Percentiles rank a stretch among this genome's conserved stretches.
Evolutionary conservation across 306 rosid genomes (phyloP).

Genomic region (Lithocarpus polystachyus): DNA sequence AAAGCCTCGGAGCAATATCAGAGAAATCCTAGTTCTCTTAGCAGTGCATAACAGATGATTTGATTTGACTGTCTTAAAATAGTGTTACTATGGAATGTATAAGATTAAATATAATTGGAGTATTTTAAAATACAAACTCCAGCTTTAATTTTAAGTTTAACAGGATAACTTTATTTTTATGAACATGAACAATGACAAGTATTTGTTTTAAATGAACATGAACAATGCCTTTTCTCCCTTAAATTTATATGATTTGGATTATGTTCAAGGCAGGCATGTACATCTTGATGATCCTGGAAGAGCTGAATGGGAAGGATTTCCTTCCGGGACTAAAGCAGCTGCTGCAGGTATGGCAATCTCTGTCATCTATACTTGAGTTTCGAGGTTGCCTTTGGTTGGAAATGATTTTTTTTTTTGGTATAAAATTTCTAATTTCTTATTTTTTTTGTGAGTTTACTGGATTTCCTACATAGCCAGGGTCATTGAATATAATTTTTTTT

Average conservation of each 20-base stretch:
- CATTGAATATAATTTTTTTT: neutral
- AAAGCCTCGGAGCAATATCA: too few relatives aligned
- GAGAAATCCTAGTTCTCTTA: too few relatives aligned
- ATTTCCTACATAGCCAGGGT: neutral
- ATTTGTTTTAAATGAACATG: neutral
- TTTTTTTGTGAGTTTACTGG: neutral
- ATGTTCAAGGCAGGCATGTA: conserved; percentile 57
- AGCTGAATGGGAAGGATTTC: conserved; percentile 95
- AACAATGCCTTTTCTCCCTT: neutral
- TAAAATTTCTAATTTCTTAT: neutral
- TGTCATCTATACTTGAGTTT: neutral
- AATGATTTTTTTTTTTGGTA: neutral
- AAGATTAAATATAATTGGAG: neutral
- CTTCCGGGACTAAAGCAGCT: conserved; percentile 86
- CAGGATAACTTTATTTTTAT: neutral
- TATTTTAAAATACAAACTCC: too few relatives aligned
- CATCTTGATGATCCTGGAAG: conserved; percentile 98
- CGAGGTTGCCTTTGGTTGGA: neutral
- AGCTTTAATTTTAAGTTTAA: neutral
- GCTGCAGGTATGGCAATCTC: conserved; percentile 73
- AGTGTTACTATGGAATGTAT: neutral
- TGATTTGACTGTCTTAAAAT: neutral
- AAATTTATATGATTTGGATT: neutral
- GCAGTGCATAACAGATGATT: neutral
- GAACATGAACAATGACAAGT: too few relatives aligned